These are phyloP conservation scores for Blepharisma stoltei DNA, from an alignment of 73 alveolate genomes.

Conservation along the genomic window DNA sequence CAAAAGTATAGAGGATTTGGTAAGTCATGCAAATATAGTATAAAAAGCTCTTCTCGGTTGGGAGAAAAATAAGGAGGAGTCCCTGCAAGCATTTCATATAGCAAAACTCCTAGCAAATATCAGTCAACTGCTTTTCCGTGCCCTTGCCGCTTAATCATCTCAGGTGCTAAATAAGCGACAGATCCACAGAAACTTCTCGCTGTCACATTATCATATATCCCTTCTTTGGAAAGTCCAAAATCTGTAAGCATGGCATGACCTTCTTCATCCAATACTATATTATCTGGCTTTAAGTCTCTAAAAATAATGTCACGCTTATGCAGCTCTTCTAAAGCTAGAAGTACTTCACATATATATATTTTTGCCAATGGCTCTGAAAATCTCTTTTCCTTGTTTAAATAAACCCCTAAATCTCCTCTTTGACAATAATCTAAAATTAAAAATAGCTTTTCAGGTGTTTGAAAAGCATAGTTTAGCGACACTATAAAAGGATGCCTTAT, in stretches of 20 bases:
- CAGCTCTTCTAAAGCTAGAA: conserved; percentile 91
- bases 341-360: conserved; percentile 82
- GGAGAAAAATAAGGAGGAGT: conserved; percentile 92
- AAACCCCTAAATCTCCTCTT: conserved; percentile 94
- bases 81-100: conserved; percentile 93
- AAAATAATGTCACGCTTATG: conserved; percentile 87
- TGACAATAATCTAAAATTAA: conserved; percentile 91
- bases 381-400: conserved; percentile 77
- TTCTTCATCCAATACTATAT: conserved; percentile 89
- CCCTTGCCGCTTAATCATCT: conserved; percentile 80
- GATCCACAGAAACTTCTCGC: conserved; percentile 92
- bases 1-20: no score
- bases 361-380: conserved; percentile 78
- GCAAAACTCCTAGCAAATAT: conserved; percentile 89
- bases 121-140: conserved; percentile 88
- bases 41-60: conserved; percentile 79
- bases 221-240: conserved; percentile 95
- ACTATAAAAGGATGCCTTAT: conserved; percentile 93
- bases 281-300: conserved; percentile 97
- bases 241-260: conserved; percentile 96
- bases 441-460: conserved; percentile 78
- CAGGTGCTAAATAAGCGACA: conserved; percentile 91
- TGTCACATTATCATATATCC: conserved; percentile 54
- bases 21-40: no score
- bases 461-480: conserved; percentile 88